Evolutionary conservation across 768 basidiomycete species (phyloP), one percentile per base, ranked within the genome.

Genomic region (Leccinum incarnatum): DNA sequence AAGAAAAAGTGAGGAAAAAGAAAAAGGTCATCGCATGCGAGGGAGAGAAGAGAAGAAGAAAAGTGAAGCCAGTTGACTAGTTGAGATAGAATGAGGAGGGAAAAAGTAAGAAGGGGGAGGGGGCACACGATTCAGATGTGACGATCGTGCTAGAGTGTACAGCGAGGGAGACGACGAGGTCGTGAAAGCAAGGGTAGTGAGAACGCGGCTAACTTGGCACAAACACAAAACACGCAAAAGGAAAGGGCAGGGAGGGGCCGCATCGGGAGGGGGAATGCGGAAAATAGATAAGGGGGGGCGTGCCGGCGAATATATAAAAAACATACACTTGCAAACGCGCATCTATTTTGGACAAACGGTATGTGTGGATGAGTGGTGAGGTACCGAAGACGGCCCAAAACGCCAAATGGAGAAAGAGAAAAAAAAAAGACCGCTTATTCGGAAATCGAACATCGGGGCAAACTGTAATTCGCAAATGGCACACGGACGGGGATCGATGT

Each of bases 61-160:
- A 51, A 52, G 11, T 42, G 40, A 53, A 50, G 25, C 19, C 10
- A 12, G 42, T 45, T 19, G 19, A 40, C 46, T 15, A 29, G 55
- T 17, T 1, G 49, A 27, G 34, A 50, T 36, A 21, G 48, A 12
- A 27, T 14, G 5, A 5, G 17, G 30, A 45, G 53, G 19, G 23
- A 30, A 36, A 60, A 0, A 42, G 15, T 25, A 8, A 27, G 36
- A 21, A 27, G n/a, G 4, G 19, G 37, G 19, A 27, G 15, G 11
- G n/a, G 40, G 40, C 40, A 42, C 40, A 19, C 4, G 3, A 5
- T 15, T 55, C 29, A 32, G 54, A 51, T 53, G 36, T 53, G 36
- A 51, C 21, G 53, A 57, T 59, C 56, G 68, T 62, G 59, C 57
- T 55, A 53, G 47, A 52, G 48, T 45, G 42, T 69, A 71, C 69